Conservation (phyloP, 129 eudicot species). For the Smallanthus sonchifolius region DNA sequence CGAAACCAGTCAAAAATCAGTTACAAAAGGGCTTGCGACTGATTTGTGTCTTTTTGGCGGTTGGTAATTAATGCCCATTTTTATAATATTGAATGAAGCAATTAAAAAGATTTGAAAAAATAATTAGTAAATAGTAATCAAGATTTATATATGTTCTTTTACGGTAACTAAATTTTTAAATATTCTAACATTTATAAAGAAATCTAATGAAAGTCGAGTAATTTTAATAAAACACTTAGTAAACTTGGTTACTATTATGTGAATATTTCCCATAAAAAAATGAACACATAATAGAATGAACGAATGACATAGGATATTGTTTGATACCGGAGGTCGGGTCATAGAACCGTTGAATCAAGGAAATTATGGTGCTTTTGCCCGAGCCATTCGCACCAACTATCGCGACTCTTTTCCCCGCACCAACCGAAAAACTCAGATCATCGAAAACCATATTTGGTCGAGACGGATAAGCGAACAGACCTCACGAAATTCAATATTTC, state of each 20-base stretch:
- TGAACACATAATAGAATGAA: neutral
- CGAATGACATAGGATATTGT: neutral
- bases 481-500: conserved; percentile 49
- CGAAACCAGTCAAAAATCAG: neutral
- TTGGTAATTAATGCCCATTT: neutral
- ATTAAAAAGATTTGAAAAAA: neutral
- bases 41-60: neutral
- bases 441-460: conserved; percentile 56
- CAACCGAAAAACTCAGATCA: conserved; percentile 51
- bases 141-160: too few relatives aligned
- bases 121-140: too few relatives aligned
- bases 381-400: conserved; percentile 87
- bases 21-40: neutral
- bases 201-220: too few relatives aligned
- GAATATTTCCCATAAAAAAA: too few relatives aligned
- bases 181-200: too few relatives aligned
- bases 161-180: too few relatives aligned
- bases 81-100: neutral
- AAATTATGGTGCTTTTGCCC: conserved; percentile 69
- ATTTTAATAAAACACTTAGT: too few relatives aligned
- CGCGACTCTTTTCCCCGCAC: conserved; percentile 54
- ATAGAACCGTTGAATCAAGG: conserved; percentile 67
- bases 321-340: conserved; percentile 60
- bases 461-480: conserved; percentile 65
- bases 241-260: too few relatives aligned